Base-by-base conservation (phyloP, 2,329 filamentous ascomycete genomes). In the Cadophora sp. region DNA sequence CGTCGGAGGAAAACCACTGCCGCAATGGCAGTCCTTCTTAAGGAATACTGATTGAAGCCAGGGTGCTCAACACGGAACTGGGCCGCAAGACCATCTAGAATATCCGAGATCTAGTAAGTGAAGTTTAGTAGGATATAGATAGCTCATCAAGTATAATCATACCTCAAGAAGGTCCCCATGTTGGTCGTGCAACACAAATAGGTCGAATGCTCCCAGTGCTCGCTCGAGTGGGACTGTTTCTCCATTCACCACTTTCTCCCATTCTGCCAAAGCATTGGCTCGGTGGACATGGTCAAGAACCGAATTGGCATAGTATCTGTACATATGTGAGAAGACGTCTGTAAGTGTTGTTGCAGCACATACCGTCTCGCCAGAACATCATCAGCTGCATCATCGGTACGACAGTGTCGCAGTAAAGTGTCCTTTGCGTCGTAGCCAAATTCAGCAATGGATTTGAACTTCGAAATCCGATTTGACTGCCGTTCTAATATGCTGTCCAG, bases 371-470 rank as follows among this genome's bases (percentile, higher is more conserved):
- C 92, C 73, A 99, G 80, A 62, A 91, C 87, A 80, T 97, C 93
- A 16, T 91, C 86, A 4, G 81, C 83, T 48, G 86, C 83, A 14
- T 90, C 84, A 66, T 65, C 53, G 9, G 18, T 84, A 81, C 81
- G 81, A 68, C 85, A 87, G 76, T 97, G 89, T 64, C 85, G 82
- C 68, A 94, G 75, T 59, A 98, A 84, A 64, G 89, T 89, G 77
- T 97, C 94, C 78, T 97, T 97, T 55, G 91, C 92, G 81, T 98
- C 94, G 75, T 94, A 95, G 0, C 94, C 94, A 74, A 89, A 83
- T 33, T 83, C 81, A 62, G 91, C 88, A 69, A 98, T 91, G 60
- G 84, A 80, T 73, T 91, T 87, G 69, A 93, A 89, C 74, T 89
- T 89, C 64, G 84, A 83, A 65, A 93, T 84, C 22, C 94, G 89